Base-by-base conservation (phyloP, 768 basidiomycete genomes). In the Mycena chlorophos region DNA sequence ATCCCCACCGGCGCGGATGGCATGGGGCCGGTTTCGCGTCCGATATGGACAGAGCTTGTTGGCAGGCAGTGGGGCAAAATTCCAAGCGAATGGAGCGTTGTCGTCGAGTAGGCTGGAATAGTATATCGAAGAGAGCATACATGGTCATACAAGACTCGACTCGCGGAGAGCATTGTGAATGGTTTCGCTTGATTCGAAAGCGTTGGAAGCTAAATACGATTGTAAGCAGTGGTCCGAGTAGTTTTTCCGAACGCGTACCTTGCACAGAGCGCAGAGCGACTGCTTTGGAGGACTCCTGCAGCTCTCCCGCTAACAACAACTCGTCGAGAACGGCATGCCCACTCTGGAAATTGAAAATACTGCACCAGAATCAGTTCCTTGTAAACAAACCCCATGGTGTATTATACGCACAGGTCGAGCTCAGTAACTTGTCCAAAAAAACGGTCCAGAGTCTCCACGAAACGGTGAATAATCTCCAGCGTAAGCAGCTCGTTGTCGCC, bases 281-380 rank as follows among this genome's bases (percentile, higher is more conserved):
- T 52, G 82, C 81, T 75, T 88, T 94, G 19, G 90, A 94, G 0
- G 94, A 88, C 68, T 98, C 96, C 71, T 94, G 91, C 63, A 98
- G 74, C 71, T 98, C 96, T 39, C 96, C 96, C 13, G 91, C 88
- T 27, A 97, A 88, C 62, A 98, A 85, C 39, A 98, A 79, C 70
- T 98, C 95, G 66, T 98, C 96, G 31, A 98, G 75, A 55, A 98
- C 84, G 3, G 91, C 85, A 68, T 94, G 97, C 1, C 95, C 96
- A 70, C 94, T 91, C 68, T 98, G 91, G 69, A 98, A 98, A 75
- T 97, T 97, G 82, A 97, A 98, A 63, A 98, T 96, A 51, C 92
- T 94, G 62, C 34, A 29, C 27, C 22, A 40, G 46, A 19, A 40
- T 55, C 52, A 55, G 29, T n/a, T n/a, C n/a, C n/a, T n/a, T 37